These are phyloP conservation scores for Mortierella alpina DNA, from an alignment of 192 early-diverging fungal genomes.

Conservation along the genomic window DNA sequence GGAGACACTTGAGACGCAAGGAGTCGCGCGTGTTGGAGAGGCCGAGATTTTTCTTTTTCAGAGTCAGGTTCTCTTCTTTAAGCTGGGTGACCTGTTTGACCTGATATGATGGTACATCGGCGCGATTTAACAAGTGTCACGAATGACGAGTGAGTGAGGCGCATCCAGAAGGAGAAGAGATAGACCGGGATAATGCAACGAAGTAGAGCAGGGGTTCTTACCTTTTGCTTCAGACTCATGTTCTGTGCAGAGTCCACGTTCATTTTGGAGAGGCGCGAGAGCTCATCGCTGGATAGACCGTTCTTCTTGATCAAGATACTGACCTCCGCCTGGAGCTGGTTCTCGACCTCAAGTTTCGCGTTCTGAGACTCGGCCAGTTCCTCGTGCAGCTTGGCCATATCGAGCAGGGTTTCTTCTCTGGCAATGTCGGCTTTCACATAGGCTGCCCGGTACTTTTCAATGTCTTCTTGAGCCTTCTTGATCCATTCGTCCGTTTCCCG, in stretches of 20 bases:
- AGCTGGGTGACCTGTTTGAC: slow-evolving; percentile 39
- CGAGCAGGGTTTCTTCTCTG: slow-evolving; percentile 47
- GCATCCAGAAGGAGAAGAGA: neutral
- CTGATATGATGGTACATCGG: neutral
- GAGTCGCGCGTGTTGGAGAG: slow-evolving; percentile 45
- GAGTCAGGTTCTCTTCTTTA: slow-evolving; percentile 35
- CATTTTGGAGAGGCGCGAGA: slow-evolving; percentile 49
- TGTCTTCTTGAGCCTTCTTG: slow-evolving; percentile 40
- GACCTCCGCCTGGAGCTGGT: slow-evolving; percentile 44
- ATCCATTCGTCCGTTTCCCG: slow-evolving; percentile 43
- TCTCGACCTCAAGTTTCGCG: slow-evolving; percentile 29
- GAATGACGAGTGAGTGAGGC: neutral
- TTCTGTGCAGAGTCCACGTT: slow-evolving; percentile 45
- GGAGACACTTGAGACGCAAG: slow-evolving; percentile 36
- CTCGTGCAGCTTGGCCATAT: slow-evolving; percentile 50
- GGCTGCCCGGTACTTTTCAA: slow-evolving; percentile 35
- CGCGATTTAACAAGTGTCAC: too few relatives aligned
- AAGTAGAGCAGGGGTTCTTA: neutral
- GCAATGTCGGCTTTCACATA: slow-evolving; percentile 49
- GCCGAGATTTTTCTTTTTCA: slow-evolving; percentile 43
- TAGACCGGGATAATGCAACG: neutral
- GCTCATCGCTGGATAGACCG: slow-evolving; percentile 12
- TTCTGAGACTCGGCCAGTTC: slow-evolving; percentile 39
- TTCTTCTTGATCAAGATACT: slow-evolving; percentile 42
- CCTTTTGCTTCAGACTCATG: slow-evolving; percentile 44